Base-by-base conservation (phyloP, 2,329 filamentous ascomycete species). In the Monilinia vaccinii-corymbosi region DNA sequence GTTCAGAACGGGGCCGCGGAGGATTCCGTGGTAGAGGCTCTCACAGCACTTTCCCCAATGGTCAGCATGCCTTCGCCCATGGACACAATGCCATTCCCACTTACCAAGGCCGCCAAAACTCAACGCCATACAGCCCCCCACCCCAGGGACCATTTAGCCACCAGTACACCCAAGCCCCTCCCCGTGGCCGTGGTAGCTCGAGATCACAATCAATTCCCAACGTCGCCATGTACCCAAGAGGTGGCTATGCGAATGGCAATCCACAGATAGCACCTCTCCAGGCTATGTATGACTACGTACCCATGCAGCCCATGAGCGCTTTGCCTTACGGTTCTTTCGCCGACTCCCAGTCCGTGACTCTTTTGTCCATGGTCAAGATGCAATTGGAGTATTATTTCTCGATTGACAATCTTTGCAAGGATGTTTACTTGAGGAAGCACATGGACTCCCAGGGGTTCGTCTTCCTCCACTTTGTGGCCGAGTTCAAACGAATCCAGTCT, bases 361-460 rank as follows among this genome's bases (percentile, higher is more conserved):
- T 59, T 14, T 62, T 71, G 42, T 63, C 64, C 14, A 70, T 72
- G 67, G 71, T 83, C 52, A 78, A 75, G 58, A 72, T 71, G 65
- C 77, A 81, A 70, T 81, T 91, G 42, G 91, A 96, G 70, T 99
- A 97, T 77, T 99, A 99, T 75, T 96, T 99, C 75, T 97, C 93
- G 0, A 82, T 96, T 32, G 89, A 97, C 70, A 99, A 99, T 72
- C 80, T 97, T 53, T 89, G 90, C 80, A 97, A 96, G 75, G 94
- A 99, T 70, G 80, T 89, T 70, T 97, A 85, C 74, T 79, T 99
- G 61, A 87, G 94, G 60, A 86, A 84, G 69, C 86, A 92, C 68
- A 97, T 99, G 94, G 93, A 99, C 71, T 89, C 88, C 1, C 89
- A 97, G 73, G 94, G 94, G 21, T 97, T 92, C 70, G 92, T 97